Evolutionary conservation across 441 rosid species (phyloP).

Genomic region (Arabidopsis lyrata): DNA sequence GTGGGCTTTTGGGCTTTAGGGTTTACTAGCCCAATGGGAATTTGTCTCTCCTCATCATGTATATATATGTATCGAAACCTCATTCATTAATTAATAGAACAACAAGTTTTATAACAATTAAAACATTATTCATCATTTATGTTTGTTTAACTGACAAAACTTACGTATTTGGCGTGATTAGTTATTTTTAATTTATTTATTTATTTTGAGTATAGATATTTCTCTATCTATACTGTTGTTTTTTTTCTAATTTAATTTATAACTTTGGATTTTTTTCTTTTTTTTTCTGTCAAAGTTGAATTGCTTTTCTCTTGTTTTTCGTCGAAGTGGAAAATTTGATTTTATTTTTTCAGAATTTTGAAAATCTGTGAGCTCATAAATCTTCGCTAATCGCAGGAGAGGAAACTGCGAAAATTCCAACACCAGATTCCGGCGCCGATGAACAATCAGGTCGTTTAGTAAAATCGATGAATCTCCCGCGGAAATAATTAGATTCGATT

Average conservation of each 20-base stretch:
- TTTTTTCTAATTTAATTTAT: background rate
- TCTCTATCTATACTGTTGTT: constrained; percentile 4
- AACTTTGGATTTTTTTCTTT: constrained; percentile 1
- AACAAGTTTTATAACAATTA: too few relatives aligned
- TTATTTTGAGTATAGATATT: background rate
- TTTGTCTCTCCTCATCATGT: too few relatives aligned
- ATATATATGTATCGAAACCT: too few relatives aligned
- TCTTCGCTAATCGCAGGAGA: constrained; percentile 20
- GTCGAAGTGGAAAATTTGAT: constrained; percentile 1
- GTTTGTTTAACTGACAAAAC: constrained; percentile 36
- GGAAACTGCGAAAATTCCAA: constrained; percentile 16
- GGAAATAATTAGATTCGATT: constrained; percentile 31
- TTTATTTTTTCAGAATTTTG: constrained; percentile 1
- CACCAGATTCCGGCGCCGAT: constrained; percentile 42
- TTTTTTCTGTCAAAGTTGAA: constrained; percentile 36
- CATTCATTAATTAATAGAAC: too few relatives aligned
- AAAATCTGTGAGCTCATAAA: constrained; percentile 32
- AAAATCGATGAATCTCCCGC: constrained; percentile 28
- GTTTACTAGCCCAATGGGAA: too few relatives aligned
- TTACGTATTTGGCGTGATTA: constrained; percentile 39
- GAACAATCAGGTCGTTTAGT: constrained; percentile 33
- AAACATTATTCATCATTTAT: constrained; percentile 2
- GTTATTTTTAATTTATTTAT: constrained; percentile 11
- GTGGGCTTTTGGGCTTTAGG: too few relatives aligned
- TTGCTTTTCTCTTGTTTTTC: constrained; percentile 30